Percentiles rank a stretch among this genome's conserved stretches.
phyloP scores from a whole-genome alignment of 208 protist species.

The Leishmania lainsoni region DNA sequence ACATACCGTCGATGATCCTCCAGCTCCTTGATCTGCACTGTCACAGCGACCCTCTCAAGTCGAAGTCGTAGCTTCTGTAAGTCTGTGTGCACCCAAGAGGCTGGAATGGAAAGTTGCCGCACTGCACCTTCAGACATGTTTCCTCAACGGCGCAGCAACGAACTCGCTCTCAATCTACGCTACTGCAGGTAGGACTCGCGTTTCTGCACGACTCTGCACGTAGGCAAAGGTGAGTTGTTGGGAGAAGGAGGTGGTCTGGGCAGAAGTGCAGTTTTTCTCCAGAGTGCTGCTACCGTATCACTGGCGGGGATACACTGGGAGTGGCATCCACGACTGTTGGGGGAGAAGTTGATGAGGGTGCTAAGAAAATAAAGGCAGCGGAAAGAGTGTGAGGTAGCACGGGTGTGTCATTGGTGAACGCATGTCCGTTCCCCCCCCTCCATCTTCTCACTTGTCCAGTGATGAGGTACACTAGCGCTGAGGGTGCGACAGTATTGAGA shows the following conservation, averaged over 20 bases:
- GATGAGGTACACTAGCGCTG: neutral
- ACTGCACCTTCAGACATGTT: conserved; percentile 2
- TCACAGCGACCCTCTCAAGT: conserved; percentile 9
- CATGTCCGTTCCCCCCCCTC: neutral
- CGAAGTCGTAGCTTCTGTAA: conserved; percentile 46
- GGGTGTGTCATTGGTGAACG: neutral
- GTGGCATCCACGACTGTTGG: neutral
- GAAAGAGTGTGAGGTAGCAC: neutral
- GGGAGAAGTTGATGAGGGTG: neutral
- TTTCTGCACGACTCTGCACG: neutral
- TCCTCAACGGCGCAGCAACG: neutral
- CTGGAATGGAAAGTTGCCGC: conserved; percentile 5
- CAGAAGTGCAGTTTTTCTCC: neutral
- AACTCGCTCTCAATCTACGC: neutral
- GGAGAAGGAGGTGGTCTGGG: neutral
- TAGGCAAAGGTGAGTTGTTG: neutral
- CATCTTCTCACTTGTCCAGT: neutral
- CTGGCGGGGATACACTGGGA: neutral
- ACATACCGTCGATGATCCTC: conserved; percentile 19
- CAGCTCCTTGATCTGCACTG: conserved; percentile 36
- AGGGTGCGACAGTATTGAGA: neutral
- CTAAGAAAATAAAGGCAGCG: neutral
- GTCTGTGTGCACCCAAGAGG: conserved; percentile 71
- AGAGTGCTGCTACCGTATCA: neutral
- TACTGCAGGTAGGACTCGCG: neutral